Evolutionary conservation across 768 basidiomycete species (phyloP).

Genomic region (Dioszegia aurantiaca): DNA sequence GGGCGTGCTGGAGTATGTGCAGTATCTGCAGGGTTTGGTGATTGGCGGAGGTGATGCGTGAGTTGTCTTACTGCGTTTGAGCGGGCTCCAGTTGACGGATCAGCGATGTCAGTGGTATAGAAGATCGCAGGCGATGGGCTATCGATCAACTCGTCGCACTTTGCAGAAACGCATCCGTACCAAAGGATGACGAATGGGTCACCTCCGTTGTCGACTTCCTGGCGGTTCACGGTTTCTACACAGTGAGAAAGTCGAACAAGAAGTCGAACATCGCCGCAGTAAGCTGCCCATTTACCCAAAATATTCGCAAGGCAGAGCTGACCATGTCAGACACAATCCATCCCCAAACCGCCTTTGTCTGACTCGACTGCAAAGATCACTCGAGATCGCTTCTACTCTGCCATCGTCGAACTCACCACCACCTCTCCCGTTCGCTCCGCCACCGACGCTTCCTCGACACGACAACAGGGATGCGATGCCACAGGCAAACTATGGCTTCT

Average conservation of each 20-base stretch:
- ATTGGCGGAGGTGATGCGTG: slow-evolving; percentile 57
- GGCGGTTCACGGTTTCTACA: slow-evolving; percentile 74
- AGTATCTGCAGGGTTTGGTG: slow-evolving; percentile 65
- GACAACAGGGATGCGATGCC: slow-evolving; percentile 60
- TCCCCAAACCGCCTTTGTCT: slow-evolving; percentile 69
- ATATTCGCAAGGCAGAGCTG: background rate
- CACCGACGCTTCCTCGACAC: slow-evolving; percentile 12
- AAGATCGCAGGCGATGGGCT: slow-evolving; percentile 69
- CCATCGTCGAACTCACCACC: slow-evolving; percentile 69
- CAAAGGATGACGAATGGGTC: slow-evolving; percentile 74
- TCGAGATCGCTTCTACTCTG: slow-evolving; percentile 67
- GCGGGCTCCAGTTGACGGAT: background rate
- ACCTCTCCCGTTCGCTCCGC: slow-evolving; percentile 54
- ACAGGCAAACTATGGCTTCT: slow-evolving; percentile 79
- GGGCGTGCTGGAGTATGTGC: slow-evolving; percentile 74
- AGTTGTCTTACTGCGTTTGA: slow-evolving; percentile 17
- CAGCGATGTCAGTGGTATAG: slow-evolving; percentile 44
- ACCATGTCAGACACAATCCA: slow-evolving; percentile 59
- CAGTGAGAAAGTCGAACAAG: slow-evolving; percentile 67
- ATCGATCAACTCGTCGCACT: slow-evolving; percentile 78
- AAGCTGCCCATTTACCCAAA: slow-evolving; percentile 45
- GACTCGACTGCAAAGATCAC: slow-evolving; percentile 68
- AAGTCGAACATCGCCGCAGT: slow-evolving; percentile 65
- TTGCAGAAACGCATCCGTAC: slow-evolving; percentile 73
- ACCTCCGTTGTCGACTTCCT: slow-evolving; percentile 75